Evolutionary conservation across 208 protist species (phyloP).

Genomic region (Leishmania mexicana): DNA sequence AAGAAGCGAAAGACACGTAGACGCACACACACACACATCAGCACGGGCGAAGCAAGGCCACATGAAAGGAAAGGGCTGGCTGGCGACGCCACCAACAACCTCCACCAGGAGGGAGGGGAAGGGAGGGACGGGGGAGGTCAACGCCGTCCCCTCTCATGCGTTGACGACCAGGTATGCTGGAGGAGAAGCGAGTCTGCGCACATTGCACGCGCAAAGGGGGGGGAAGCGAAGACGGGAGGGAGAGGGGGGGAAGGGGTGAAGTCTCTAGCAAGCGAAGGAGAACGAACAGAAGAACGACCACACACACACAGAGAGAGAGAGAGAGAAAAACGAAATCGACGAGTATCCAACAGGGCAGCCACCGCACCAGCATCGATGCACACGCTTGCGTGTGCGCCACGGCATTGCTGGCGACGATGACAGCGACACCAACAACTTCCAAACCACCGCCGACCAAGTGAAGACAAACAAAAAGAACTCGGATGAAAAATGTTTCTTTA

Average conservation of each 20-base stretch:
- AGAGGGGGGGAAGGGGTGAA: not conserved
- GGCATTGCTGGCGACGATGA: not conserved
- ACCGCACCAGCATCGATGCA: no score
- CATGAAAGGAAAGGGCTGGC: not conserved
- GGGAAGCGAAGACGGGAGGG: no score
- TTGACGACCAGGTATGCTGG: not conserved
- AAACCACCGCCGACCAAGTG: not conserved
- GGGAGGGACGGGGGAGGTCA: not conserved
- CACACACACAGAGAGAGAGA: no score
- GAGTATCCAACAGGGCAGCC: no score
- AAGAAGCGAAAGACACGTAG: not conserved
- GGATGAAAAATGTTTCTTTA: not conserved
- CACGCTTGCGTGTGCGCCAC: not conserved
- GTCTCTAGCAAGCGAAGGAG: not conserved
- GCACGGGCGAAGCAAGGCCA: not conserved
- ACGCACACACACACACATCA: not conserved
- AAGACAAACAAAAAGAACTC: not conserved
- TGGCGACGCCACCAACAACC: not conserved
- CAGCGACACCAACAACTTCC: not conserved
- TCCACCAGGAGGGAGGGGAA: not conserved
- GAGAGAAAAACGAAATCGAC: no score
- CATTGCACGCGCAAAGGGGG: not conserved
- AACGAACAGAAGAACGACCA: not conserved
- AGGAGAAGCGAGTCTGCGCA: not conserved
- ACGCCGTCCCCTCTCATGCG: not conserved